Percentiles rank a stretch among this genome's conserved stretches.
Conservation (phyloP, 225 moss, liverwort and hornwort genomes). For the Marchantia polymorpha region DNA sequence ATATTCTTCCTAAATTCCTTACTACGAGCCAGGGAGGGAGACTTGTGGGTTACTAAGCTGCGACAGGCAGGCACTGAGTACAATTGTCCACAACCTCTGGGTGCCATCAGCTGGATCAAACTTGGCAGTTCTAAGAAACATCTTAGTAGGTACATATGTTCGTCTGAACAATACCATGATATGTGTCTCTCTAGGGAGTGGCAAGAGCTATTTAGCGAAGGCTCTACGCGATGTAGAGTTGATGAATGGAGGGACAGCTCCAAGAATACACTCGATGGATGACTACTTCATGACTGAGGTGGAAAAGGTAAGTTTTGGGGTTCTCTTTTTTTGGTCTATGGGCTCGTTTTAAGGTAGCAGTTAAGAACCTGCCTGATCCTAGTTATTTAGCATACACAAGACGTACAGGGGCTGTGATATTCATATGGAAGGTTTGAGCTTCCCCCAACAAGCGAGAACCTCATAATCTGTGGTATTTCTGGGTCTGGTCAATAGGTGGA, state of each 20-base stretch:
- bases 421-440: too few relatives aligned
- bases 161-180: background rate
- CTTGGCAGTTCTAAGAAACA: background rate
- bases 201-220: conserved; percentile 45
- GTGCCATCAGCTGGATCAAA: background rate
- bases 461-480: background rate
- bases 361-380: too few relatives aligned
- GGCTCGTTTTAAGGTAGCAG: background rate
- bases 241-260: conserved; percentile 45
- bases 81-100: too few relatives aligned
- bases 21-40: too few relatives aligned
- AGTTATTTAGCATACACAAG: too few relatives aligned
- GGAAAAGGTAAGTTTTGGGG: conserved; percentile 24
- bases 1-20: too few relatives aligned
- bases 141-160: background rate
- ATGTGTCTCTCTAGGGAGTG: conserved; percentile 29
- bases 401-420: too few relatives aligned
- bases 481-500: conserved; percentile 26
- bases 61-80: too few relatives aligned
- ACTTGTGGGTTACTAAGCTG: too few relatives aligned
- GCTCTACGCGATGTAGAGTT: conserved; percentile 44
- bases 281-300: conserved; percentile 47
- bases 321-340: background rate
- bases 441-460: background rate
- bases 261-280: conserved; percentile 48